These are phyloP conservation scores for Persicaria tinctoria DNA, from an alignment of 148 eudicot species.

Conservation along the genomic window DNA sequence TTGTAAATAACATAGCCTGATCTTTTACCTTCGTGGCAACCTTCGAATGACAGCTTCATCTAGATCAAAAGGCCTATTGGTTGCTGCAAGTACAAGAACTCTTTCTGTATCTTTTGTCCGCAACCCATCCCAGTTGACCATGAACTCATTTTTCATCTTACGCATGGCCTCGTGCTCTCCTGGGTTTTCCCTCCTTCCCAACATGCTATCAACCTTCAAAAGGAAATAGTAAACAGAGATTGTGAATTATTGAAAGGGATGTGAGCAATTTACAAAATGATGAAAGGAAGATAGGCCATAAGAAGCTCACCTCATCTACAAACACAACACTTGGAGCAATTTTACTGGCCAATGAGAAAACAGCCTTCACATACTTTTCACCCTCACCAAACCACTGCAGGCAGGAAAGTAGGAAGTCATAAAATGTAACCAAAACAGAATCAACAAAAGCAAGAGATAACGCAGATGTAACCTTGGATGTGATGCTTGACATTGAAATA, in stretches of 20 bases:
- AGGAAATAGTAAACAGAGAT: background rate
- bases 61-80: slow-evolving; percentile 96
- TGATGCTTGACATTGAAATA: slow-evolving; percentile 95
- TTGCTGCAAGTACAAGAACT: slow-evolving; percentile 92
- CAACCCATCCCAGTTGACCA: slow-evolving; percentile 98
- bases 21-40: slow-evolving; percentile 74
- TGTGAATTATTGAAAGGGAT: background rate
- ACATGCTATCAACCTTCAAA: slow-evolving; percentile 90
- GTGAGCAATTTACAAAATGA: slow-evolving; percentile 3
- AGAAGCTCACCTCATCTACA: slow-evolving; percentile 80
- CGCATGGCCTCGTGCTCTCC: slow-evolving; percentile 99
- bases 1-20: background rate
- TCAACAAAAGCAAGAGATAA: background rate
- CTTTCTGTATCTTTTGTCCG: slow-evolving; percentile 92
- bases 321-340: slow-evolving; percentile 94
- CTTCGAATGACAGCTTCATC: slow-evolving; percentile 96
- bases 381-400: slow-evolving; percentile 99
- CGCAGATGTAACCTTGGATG: slow-evolving; percentile 60
- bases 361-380: slow-evolving; percentile 96
- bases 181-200: slow-evolving; percentile 87
- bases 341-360: slow-evolving; percentile 91
- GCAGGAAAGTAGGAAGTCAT: slow-evolving; percentile 6
- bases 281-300: background rate
- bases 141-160: slow-evolving; percentile 94
- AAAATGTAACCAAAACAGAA: slow-evolving; percentile 17